Conservation (phyloP, 106 monocot genomes). For the Xerophyta viscosa region DNA sequence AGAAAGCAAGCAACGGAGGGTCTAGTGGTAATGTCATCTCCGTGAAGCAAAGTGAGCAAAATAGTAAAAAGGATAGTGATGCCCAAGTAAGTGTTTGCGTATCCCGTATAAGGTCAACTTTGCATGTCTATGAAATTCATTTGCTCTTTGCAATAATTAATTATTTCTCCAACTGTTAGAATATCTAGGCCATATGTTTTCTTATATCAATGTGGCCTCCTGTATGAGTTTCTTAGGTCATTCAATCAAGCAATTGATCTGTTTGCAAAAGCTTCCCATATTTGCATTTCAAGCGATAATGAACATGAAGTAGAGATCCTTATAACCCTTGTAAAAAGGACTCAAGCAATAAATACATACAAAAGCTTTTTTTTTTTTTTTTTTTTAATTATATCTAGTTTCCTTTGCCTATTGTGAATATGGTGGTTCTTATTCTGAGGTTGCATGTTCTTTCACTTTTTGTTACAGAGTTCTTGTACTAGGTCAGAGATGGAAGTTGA, state of each 20-base stretch:
- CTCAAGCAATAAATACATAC: no score
- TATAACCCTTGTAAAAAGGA: no score
- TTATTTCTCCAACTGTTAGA: not conserved
- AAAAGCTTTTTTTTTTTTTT: not conserved
- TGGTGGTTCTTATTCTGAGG: conserved; percentile 1
- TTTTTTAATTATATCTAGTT: not conserved
- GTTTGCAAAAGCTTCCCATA: no score
- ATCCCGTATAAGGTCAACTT: no score
- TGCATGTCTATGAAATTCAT: no score
- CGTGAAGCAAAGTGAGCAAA: conserved; percentile 29
- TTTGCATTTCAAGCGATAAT: no score
- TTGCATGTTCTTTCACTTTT: conserved; percentile 14
- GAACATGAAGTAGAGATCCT: no score
- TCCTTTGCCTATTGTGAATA: not conserved
- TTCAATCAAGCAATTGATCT: no score
- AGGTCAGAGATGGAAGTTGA: conserved; percentile 55
- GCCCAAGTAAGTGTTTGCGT: conserved; percentile 59
- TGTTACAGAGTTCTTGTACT: conserved; percentile 70
- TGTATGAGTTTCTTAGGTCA: no score
- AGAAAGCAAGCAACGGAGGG: conserved; percentile 15
- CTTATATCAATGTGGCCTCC: no score
- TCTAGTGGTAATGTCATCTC: conserved; percentile 20
- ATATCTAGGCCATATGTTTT: no score
- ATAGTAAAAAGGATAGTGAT: conserved; percentile 67
- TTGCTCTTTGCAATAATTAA: no score